Conservation (phyloP, 129 eudicot genomes). For the Helianthus tuberosus region DNA sequence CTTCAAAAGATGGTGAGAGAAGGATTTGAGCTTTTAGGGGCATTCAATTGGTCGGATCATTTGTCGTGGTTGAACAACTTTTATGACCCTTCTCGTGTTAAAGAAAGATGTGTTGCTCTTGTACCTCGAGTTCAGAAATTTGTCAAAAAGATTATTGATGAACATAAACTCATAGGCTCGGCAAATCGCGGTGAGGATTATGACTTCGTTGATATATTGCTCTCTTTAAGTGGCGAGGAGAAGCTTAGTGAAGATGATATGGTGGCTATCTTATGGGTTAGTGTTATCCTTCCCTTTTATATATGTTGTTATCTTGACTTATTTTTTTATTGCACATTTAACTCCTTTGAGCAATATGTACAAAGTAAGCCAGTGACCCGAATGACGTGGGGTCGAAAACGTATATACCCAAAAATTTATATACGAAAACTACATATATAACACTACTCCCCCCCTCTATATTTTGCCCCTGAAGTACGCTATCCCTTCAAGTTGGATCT, state of each 20-base stretch:
- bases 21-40: constrained; percentile 73
- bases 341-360: no score
- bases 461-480: no score
- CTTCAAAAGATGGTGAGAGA: constrained; percentile 58
- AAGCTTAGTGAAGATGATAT: constrained; percentile 71
- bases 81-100: constrained; percentile 57
- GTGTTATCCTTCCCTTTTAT: constrained; percentile 17
- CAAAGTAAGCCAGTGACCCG: no score
- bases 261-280: constrained; percentile 78
- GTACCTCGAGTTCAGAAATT: constrained; percentile 59
- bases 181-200: constrained; percentile 13
- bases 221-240: constrained; percentile 59
- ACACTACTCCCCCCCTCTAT: no score
- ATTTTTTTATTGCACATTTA: no score
- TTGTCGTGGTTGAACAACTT: constrained; percentile 61
- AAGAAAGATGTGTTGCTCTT: constrained; percentile 47
- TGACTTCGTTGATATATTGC: constrained; percentile 68
- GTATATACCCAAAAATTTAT: no score
- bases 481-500: no score
- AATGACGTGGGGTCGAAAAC: no score
- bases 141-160: constrained; percentile 43
- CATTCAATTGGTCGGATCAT: constrained; percentile 73
- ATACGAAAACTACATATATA: no score
- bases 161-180: constrained; percentile 34
- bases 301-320: background rate